Evolutionary conservation across 345 rosid species (phyloP), one percentile per base, ranked within the genome.

Genomic region (Gossypium anomalum): DNA sequence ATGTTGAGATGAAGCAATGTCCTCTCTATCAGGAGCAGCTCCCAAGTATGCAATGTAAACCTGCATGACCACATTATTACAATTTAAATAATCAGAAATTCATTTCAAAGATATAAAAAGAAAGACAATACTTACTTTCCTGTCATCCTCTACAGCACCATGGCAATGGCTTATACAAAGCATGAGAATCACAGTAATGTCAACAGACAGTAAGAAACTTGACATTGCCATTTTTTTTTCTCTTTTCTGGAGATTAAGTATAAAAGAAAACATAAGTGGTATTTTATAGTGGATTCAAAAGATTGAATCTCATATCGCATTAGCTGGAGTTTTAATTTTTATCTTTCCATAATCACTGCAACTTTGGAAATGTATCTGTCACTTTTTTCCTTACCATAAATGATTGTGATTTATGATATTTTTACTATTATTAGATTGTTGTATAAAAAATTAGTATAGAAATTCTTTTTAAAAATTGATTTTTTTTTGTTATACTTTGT

Each of bases 1-100:
- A 74, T 85, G 87, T 41, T 82, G 44, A 27, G 81, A 80, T 70
- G 73, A 48, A 22, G 82, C 77, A 48, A 17, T 47, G 71, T 82
- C 78, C n/a, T 78, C 75, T 15, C 5, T 58, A 7, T 58, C 64
- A 7, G 85, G 88, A 52, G 79, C 72, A 59, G 88, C 76, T n/a
- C 86, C 87, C 87, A 85, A 74, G 52, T 85, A 85, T 34, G 79
- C 86, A 52, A 85, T 55, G 53, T 80, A 80, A 17, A 80, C 80
- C 88, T 85, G 77, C 60, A 56, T 45, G 49, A 11, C 12, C 49
- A 45, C 41, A 34, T 34, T 34, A 34, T 34, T 34, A 34, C 1
- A 34, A 5, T 34, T 34, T 34, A 34, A 34, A 34, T 45, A 11
- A 2, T 45, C 49, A 10, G 10, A 45, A 45, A 45, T 45, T 45